A percentile compares a stretch with the other conserved stretches of the same genome.
Evolutionary conservation across 805 yeast genomes (phyloP).

Genomic region (Alloascoidea hylecoeti): DNA sequence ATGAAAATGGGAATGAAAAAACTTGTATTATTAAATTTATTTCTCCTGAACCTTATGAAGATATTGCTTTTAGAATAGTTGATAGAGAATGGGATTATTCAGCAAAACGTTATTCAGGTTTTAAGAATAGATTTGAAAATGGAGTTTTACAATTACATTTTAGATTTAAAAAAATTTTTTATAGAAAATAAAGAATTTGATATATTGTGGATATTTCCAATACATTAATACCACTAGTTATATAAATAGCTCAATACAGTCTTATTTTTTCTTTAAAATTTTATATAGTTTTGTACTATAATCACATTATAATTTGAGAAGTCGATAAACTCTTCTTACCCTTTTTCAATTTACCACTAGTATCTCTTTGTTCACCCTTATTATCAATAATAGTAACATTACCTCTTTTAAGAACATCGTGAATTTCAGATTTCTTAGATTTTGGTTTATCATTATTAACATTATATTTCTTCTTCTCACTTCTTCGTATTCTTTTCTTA

Average conservation of each 20-base stretch:
- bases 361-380: constrained; percentile 62
- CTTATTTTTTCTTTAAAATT: not conserved
- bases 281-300: not conserved
- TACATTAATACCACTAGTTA: constrained; percentile 5
- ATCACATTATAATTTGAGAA: constrained; percentile 15
- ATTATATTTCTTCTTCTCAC: constrained; percentile 70
- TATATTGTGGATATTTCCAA: not conserved
- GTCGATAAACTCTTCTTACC: constrained; percentile 15
- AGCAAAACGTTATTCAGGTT: constrained; percentile 13
- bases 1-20: constrained; percentile 4
- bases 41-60: constrained; percentile 19
- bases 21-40: constrained; percentile 16
- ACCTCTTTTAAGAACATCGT: constrained; percentile 61
- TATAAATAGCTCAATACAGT: constrained; percentile 1
- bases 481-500: constrained; percentile 74
- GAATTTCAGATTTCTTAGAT: constrained; percentile 42
- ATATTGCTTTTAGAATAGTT: constrained; percentile 18
- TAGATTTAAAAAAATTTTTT: constrained; percentile 15
- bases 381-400: constrained; percentile 69
- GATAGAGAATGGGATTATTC: constrained; percentile 20
- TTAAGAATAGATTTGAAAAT: constrained; percentile 16
- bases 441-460: constrained; percentile 21
- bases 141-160: constrained; percentile 21
- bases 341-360: constrained; percentile 51
- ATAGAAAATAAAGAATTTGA: constrained; percentile 11